Conservation (phyloP, 1,284 basidiomycete species). For the Ganoderma multipileum region DNA sequence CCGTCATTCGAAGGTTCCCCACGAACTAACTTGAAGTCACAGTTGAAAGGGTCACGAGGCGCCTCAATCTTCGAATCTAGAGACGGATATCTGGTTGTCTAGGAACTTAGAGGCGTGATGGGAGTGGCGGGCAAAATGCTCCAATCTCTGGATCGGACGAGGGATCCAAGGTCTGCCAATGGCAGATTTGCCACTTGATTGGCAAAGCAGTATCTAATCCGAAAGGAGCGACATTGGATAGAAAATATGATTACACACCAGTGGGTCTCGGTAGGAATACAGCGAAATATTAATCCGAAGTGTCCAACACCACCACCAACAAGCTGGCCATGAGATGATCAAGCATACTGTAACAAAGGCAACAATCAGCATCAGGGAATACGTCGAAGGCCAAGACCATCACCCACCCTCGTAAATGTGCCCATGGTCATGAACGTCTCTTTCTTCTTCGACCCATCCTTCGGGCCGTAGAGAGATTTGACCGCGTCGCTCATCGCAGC, state of each 20-base stretch:
- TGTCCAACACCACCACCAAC: background rate
- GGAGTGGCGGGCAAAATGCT: background rate
- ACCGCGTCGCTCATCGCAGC: constrained; percentile 78
- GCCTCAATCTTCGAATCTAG: background rate
- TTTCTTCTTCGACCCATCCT: constrained; percentile 59
- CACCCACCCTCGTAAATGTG: constrained; percentile 80
- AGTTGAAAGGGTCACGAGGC: background rate
- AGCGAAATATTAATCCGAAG: background rate
- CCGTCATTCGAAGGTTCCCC: background rate
- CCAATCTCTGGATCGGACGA: background rate
- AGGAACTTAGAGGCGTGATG: background rate
- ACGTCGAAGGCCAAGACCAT: background rate
- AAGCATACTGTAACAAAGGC: constrained; percentile 14
- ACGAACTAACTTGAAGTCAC: background rate
- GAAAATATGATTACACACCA: background rate
- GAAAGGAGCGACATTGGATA: background rate
- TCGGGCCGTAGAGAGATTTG: constrained; percentile 69
- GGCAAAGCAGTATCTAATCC: background rate
- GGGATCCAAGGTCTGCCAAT: background rate
- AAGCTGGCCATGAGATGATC: background rate
- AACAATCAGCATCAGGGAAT: background rate
- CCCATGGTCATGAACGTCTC: constrained; percentile 86
- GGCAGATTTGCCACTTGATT: background rate
- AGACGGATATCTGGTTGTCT: background rate
- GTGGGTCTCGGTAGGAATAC: background rate